Base-by-base conservation (phyloP, 2,329 filamentous ascomycete species). In the Talaromyces pinophilus region DNA sequence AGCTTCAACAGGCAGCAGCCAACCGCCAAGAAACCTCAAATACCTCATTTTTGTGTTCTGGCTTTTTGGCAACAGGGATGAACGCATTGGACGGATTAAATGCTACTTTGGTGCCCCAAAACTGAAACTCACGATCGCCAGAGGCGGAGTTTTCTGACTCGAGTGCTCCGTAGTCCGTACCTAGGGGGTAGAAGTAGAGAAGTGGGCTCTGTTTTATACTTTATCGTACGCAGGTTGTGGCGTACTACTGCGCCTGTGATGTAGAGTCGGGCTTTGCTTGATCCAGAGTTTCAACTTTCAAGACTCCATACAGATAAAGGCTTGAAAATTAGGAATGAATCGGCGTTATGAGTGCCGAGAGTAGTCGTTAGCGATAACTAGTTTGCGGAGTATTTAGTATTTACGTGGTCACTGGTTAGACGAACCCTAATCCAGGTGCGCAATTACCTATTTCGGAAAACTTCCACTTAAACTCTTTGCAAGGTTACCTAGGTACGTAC, bases 391-490 rank as follows among this genome's bases (percentile, higher is more conserved):
- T 54, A 30, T 33, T 17, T 10, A 35, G 35, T 10, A 15, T 38
- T 38, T 38, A 35, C 33, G 33, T 35, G 33, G n/a, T 57, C 52
- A 38, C 17, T 57, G 52, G 30, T 33, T 35, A 35, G 28, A 17
- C 15, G 54, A 57, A 57, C 54, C 54, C 54, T 57, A 57, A 57
- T 57, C 33, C 10, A 40, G 30, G 30, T 40, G 54, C 54, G 54
- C 52, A 40, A 57, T 57, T 57, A 17, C 54, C 54, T 57, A 25
- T 38, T 57, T 38, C 33, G 54, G 54, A 38, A 57, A 57, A 15
- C 5, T 57, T 54, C 17, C 50, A 11, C 25, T 33, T 19, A 10
- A 19, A 38, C 10, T 13, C 17, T 11, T n/a, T 33, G 28, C 6
- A 33, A 33, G 30, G 30, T 33, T 33, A 33, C 30, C 30, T 33